Conservation (phyloP, 345 rosid species). For the Melaleuca quinquenervia region DNA sequence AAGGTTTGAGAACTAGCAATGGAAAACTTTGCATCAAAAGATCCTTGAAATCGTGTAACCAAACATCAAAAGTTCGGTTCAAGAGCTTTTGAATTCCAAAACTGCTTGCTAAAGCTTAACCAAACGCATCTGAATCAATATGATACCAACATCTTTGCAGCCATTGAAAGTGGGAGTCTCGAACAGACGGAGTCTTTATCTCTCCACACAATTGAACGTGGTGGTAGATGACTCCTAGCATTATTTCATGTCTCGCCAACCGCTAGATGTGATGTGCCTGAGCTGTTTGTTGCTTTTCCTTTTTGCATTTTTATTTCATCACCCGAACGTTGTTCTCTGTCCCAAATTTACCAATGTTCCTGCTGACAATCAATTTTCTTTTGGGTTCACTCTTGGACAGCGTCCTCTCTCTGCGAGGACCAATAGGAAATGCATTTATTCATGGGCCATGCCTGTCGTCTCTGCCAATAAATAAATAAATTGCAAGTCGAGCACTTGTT, state of each 20-base stretch:
- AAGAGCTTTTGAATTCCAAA: too few species aligned
- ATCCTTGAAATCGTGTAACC: too few species aligned
- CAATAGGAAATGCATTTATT: not conserved
- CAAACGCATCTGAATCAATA: too few species aligned
- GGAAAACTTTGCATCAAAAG: too few species aligned
- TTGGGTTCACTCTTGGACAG: not conserved
- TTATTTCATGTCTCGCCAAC: not conserved
- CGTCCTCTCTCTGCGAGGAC: not conserved
- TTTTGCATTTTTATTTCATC: not conserved
- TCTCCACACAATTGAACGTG: not conserved
- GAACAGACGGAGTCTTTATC: not conserved
- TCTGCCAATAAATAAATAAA: not conserved
- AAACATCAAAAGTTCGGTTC: too few species aligned
- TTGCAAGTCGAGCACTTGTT: not conserved
- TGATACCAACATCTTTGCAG: not conserved
- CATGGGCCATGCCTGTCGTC: not conserved
- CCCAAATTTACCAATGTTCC: not conserved
- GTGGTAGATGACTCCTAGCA: not conserved
- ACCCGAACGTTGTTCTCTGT: not conserved
- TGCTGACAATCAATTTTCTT: not conserved
- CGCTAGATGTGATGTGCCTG: not conserved
- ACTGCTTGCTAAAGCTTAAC: too few species aligned
- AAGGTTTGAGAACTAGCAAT: too few species aligned
- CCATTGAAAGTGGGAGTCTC: not conserved
- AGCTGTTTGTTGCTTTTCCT: not conserved